Base-by-base conservation (phyloP, 352 stramenopile genomes). In the Phytophthora brassicae region DNA sequence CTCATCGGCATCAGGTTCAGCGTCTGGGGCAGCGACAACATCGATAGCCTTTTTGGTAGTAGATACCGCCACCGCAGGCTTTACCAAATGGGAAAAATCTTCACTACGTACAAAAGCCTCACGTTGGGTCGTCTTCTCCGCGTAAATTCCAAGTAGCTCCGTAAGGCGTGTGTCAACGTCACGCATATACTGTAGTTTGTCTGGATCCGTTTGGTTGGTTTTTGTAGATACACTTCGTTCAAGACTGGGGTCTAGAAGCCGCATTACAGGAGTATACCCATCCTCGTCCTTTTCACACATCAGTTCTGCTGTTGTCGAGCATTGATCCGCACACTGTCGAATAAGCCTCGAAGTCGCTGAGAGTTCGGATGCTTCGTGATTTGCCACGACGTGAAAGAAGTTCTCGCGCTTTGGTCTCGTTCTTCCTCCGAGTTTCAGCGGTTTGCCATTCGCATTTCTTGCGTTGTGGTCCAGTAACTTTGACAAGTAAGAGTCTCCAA, bases 301-400 rank as follows among this genome's bases (percentile, higher is more conserved):
- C 39, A 90, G 53, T 33, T 62, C 56, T 13, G 53, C 26, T 6
- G 66, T 63, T 46, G 72, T 64, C 0, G 41, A 8, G 42, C 77
- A 88, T 16, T 64, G 58, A 19, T 66, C 48, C 9, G 82, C 54
- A 20, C 75, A 70, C 24, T 84, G 43, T 0, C 52, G 46, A 35
- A 93, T 58, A 8, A 93, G 52, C 3, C 51, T 51, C 0, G 72
- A 66, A 70, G 54, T 8, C 54, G 29, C 39, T 48, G 66, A 16
- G 45, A 60, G 13, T 58, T 74, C 68, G 0, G 35, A 2, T 9
- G 66, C 81, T 1, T 41, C 42, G 11, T 71, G 64, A 24, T 71
- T 61, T 16, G 64, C 64, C 45, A 91, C 56, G 6, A 80, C 68
- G 36, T 93, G 84, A 43, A 93, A 89, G 42, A 90, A 79, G 28